These are phyloP conservation scores for Stipa capillata DNA, from an alignment of 176 grass and related monocot species.

Conservation along the genomic window DNA sequence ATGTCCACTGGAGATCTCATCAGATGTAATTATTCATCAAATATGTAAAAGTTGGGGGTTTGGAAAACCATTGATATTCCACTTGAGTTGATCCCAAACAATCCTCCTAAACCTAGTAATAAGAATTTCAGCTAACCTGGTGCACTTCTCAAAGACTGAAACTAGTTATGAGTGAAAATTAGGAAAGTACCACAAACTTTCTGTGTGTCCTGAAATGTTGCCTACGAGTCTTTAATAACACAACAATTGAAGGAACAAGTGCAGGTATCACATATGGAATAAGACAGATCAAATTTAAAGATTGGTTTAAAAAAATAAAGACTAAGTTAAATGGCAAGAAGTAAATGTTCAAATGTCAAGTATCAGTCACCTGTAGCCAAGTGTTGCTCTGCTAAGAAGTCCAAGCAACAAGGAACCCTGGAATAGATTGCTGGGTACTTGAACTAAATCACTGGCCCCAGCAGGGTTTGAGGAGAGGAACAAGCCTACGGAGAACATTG, in stretches of 20 bases:
- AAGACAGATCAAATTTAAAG: too few relatives aligned
- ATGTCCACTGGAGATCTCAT: neutral
- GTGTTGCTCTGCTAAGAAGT: conserved; percentile 86
- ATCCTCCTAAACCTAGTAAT: neutral
- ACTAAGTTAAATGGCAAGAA: neutral
- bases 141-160: neutral
- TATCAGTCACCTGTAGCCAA: conserved; percentile 72
- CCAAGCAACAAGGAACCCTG: conserved; percentile 97
- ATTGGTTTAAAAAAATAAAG: too few relatives aligned
- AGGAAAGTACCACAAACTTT: neutral
- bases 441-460: conserved; percentile 75
- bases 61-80: neutral
- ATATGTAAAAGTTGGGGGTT: neutral
- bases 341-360: neutral
- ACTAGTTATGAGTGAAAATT: neutral
- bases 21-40: neutral
- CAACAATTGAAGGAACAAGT: neutral
- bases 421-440: conserved; percentile 92
- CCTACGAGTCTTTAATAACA: neutral
- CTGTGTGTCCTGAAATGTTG: neutral
- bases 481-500: conserved; percentile 95
- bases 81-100: conserved; percentile 2
- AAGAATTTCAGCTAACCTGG: neutral
- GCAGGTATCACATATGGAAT: neutral
- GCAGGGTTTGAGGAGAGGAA: conserved; percentile 74